These are phyloP conservation scores for Lepidium didymum DNA, from an alignment of 345 rosid species.

Conservation along the genomic window DNA sequence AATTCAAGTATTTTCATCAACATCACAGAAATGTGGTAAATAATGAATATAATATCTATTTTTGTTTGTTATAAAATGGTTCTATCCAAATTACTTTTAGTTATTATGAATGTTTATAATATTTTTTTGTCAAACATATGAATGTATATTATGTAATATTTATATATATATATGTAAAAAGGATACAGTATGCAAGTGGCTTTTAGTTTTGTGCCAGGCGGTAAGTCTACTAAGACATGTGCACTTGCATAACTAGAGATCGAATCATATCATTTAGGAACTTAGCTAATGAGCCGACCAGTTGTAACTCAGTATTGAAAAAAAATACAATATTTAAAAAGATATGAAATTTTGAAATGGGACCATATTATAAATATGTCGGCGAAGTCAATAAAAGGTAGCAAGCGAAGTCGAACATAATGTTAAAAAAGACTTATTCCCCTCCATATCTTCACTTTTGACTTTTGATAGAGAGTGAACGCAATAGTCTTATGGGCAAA, in stretches of 20 bases:
- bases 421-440: slow-evolving; percentile 8
- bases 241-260: too few relatives aligned
- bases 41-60: not conserved
- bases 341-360: not conserved
- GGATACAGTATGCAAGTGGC: too few relatives aligned
- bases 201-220: too few relatives aligned
- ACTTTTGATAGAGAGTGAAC: slow-evolving; percentile 1
- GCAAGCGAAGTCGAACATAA: not conserved
- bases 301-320: too few relatives aligned
- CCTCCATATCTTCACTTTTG: slow-evolving; percentile 24
- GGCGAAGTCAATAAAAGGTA: slow-evolving; percentile 19
- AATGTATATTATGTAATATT: too few relatives aligned
- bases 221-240: too few relatives aligned
- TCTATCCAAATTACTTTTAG: too few relatives aligned
- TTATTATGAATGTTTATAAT: too few relatives aligned
- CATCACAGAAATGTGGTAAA: not conserved
- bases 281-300: too few relatives aligned
- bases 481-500: slow-evolving; percentile 15
- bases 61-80: not conserved
- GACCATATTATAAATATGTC: slow-evolving; percentile 2
- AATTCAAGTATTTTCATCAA: not conserved
- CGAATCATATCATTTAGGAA: too few relatives aligned
- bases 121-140: too few relatives aligned
- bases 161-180: too few relatives aligned
- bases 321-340: not conserved